A percentile compares a stretch with the other conserved stretches of the same genome.
Conservation (phyloP, 257 asterid genomes). For the Solanum ahanhuiri region DNA sequence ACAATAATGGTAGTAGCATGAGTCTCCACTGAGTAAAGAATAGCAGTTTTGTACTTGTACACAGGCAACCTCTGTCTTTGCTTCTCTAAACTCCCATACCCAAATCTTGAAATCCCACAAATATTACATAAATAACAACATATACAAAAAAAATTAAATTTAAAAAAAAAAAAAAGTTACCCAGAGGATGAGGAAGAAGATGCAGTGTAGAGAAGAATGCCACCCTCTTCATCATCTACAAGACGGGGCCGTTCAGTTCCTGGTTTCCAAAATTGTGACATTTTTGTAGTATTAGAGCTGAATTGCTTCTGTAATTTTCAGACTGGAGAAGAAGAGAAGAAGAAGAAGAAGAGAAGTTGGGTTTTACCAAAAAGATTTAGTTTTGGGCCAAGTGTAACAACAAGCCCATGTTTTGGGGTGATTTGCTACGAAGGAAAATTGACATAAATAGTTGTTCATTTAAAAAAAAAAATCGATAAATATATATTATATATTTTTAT, state of each 20-base stretch:
- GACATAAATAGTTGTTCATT: not conserved
- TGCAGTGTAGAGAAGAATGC: conserved; percentile 49
- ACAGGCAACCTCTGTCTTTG: conserved; percentile 81
- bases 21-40: conserved; percentile 73
- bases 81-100: conserved; percentile 44
- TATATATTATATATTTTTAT: too few relatives aligned
- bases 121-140: not conserved
- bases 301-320: not conserved
- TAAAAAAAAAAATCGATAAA: too few relatives aligned
- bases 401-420: not conserved
- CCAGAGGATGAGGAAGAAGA: conserved; percentile 71
- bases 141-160: not conserved
- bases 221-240: conserved; percentile 94
- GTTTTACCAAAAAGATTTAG: not conserved
- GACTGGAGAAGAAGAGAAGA: not conserved
- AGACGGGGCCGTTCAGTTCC: conserved; percentile 82
- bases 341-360: not conserved
- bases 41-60: conserved; percentile 53
- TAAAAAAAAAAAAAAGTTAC: conserved; percentile 14
- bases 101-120: conserved; percentile 32
- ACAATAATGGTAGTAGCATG: conserved; percentile 86
- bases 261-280: conserved; percentile 87
- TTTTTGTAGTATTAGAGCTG: not conserved
- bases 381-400: not conserved
- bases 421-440: too few relatives aligned